Evolutionary conservation across 2,329 filamentous ascomycete genomes (phyloP), one percentile per base, ranked within the genome.

Genomic region (Ceratocystis huliohia): DNA sequence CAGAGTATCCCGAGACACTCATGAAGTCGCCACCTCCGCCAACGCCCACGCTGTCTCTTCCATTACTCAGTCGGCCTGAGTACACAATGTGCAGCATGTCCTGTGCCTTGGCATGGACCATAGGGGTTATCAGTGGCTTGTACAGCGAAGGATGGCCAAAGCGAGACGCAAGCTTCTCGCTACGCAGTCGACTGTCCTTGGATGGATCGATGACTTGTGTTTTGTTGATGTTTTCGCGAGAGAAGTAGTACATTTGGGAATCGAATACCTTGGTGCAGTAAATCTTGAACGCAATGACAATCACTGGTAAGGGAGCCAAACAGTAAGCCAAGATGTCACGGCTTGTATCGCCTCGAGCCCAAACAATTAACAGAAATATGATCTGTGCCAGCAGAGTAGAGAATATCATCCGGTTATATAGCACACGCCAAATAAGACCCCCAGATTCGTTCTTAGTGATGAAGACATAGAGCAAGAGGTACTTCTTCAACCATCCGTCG

Each of bases 391-490:
- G 78, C 33, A 96, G 83, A 0, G 85, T 81, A 33, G 85, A 89
- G 71, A 96, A 93, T 28, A 97, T 78, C 74, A 96, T 81, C n/a
- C 94, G 88, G 75, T 99, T 99, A 80, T 91, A 95, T 5, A 97
- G 75, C 0, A 92, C 84, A 20, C 91, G 86, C 94, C 94, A 99
- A 74, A 91, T 96, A 74, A 88, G 84, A 63, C 94, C 94, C 7
- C 92, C 94, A 0, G 92, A 96, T 74, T 99, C 94, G 33, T 88
- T 96, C 79, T 97, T 99, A 61, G 94, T 99, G 70, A 96, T 84
- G 73, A 96, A 97, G 70, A 96, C 88, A 76, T 99, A 96, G 70
- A 97, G 82, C 48, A 97, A 78, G 59, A 96, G 80, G 73, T 99
- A 99, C 77, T 97, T 97, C 82, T 96, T 96, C 73, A 97, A 80